These are phyloP conservation scores for Cordyceps cicadae DNA, from an alignment of 2,329 filamentous ascomycete genomes.

Conservation along the genomic window DNA sequence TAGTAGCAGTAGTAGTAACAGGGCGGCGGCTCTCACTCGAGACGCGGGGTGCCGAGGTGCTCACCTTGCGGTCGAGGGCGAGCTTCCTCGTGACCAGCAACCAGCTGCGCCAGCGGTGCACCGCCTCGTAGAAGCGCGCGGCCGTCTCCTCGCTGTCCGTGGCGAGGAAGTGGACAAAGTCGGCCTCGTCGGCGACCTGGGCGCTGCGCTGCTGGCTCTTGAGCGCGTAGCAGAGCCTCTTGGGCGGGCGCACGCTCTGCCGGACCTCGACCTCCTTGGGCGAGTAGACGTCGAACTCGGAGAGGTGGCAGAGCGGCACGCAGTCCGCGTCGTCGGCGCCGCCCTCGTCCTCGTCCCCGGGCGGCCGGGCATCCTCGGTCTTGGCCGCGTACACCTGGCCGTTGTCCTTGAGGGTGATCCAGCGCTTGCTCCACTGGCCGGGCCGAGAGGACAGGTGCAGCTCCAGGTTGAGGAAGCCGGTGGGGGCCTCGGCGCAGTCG, in stretches of 20 bases:
- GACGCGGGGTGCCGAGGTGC: conserved; percentile 22
- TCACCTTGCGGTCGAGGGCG: conserved; percentile 33
- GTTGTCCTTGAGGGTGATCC: conserved; percentile 62
- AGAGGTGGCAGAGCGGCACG: conserved; percentile 69
- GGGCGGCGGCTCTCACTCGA: conserved; percentile 13
- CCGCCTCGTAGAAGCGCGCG: conserved; percentile 57
- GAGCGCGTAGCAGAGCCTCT: conserved; percentile 76
- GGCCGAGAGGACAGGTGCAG: conserved; percentile 75
- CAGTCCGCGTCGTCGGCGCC: conserved; percentile 29
- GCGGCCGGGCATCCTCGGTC: conserved; percentile 49
- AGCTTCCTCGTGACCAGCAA: conserved; percentile 69
- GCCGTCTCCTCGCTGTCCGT: conserved; percentile 64
- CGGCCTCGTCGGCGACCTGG: conserved; percentile 73
- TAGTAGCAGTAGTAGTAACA: no score
- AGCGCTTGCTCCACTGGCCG: conserved; percentile 84
- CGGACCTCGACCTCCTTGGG: conserved; percentile 60
- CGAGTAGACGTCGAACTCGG: conserved; percentile 86
- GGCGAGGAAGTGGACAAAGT: conserved; percentile 88
- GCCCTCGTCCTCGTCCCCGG: conserved; percentile 43
- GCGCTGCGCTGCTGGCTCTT: conserved; percentile 87
- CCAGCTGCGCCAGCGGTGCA: conserved; percentile 86
- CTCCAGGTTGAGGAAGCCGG: conserved; percentile 54
- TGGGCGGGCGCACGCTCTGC: conserved; percentile 72
- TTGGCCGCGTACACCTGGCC: conserved; percentile 69
- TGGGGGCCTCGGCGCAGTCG: conserved; percentile 47